Evolutionary conservation across 441 rosid species (phyloP).

Genomic region (Brassica balearica): DNA sequence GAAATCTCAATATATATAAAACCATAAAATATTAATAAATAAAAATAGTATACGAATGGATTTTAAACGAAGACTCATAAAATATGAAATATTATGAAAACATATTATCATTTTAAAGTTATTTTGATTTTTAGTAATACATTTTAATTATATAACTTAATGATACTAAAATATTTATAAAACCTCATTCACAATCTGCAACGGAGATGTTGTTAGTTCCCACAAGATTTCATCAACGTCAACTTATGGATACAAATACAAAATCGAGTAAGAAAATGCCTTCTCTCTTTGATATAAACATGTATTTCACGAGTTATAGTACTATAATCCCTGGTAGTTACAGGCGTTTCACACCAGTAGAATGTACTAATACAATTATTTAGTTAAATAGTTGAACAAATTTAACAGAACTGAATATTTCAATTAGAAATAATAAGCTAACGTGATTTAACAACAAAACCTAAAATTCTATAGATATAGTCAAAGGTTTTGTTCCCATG

Average conservation of each 20-base stretch:
- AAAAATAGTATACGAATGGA: no score
- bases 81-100: no score
- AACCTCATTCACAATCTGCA: neutral
- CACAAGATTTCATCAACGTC: neutral
- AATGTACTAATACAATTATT: neutral
- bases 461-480: constrained; percentile 11
- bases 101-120: neutral
- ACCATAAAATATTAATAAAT: no score
- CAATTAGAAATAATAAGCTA: neutral
- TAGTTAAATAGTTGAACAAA: constrained; percentile 7
- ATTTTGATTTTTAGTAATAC: neutral
- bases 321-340: neutral
- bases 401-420: neutral
- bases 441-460: neutral
- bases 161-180: neutral
- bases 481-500: constrained; percentile 31
- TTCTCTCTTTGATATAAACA: constrained; percentile 1
- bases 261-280: neutral
- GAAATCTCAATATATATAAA: no score
- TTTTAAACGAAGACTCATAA: no score
- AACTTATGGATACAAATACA: neutral
- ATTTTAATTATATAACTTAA: no score
- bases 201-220: no score
- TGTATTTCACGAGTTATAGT: neutral
- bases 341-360: constrained; percentile 2